Conservation (phyloP, 495 filamentous ascomycete species). For the Chlorociboria aeruginascens region DNA sequence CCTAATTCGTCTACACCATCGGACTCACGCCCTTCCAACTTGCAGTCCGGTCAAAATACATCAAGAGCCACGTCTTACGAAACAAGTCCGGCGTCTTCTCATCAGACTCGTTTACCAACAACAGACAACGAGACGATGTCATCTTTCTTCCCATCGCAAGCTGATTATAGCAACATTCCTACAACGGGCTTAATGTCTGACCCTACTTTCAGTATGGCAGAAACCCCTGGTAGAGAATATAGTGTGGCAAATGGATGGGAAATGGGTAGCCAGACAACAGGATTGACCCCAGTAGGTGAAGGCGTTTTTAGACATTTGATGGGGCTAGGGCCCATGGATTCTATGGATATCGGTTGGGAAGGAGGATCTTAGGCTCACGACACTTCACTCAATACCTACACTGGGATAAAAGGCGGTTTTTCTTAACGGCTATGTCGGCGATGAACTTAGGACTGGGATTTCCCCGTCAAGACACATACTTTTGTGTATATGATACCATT, state of each 20-base stretch:
- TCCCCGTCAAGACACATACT: background rate
- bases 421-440: background rate
- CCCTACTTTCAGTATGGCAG: slow-evolving; percentile 20
- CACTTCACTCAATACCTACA: background rate
- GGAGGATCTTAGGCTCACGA: background rate
- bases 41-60: slow-evolving; percentile 18
- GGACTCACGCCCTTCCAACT: slow-evolving; percentile 22
- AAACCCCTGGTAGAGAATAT: slow-evolving; percentile 26
- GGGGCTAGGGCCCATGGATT: slow-evolving; percentile 18
- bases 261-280: slow-evolving; percentile 17
- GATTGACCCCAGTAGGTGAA: slow-evolving; percentile 37
- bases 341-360: slow-evolving; percentile 19
- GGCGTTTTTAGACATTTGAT: slow-evolving; percentile 38
- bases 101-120: slow-evolving; percentile 21
- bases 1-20: slow-evolving; percentile 40
- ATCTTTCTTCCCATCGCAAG: slow-evolving; percentile 8
- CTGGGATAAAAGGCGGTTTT: background rate
- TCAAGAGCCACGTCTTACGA: slow-evolving; percentile 28
- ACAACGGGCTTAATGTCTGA: slow-evolving; percentile 13
- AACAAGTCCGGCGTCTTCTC: slow-evolving; percentile 29
- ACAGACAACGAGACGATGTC: slow-evolving; percentile 17
- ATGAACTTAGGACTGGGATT: background rate
- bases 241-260: slow-evolving; percentile 28
- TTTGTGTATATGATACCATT: too few relatives aligned
- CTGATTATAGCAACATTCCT: slow-evolving; percentile 13